These are phyloP conservation scores for Ilex aquifolium DNA, from an alignment of 257 asterid genomes.

Conservation along the genomic window DNA sequence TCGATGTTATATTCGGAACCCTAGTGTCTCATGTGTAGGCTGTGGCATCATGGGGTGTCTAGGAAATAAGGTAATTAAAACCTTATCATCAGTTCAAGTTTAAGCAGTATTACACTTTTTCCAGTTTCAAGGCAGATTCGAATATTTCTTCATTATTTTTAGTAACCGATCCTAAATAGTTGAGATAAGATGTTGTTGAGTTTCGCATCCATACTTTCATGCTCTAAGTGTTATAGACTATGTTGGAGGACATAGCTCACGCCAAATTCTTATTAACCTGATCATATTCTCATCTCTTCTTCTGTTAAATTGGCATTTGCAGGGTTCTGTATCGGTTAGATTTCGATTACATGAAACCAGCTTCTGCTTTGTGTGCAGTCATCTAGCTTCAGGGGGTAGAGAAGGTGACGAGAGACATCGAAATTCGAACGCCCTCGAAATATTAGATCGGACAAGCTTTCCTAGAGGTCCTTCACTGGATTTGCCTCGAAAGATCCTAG, in stretches of 20 bases:
- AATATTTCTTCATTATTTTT: too few species aligned
- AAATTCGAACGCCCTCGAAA: constrained; percentile 43
- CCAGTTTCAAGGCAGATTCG: too few species aligned
- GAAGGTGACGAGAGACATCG: constrained; percentile 40
- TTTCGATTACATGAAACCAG: constrained; percentile 36
- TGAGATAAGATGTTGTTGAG: neutral
- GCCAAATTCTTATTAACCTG: neutral
- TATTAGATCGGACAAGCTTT: constrained; percentile 42
- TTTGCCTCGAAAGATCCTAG: constrained; percentile 48
- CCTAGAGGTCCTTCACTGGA: constrained; percentile 39
- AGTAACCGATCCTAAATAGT: neutral
- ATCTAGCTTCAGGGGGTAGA: constrained; percentile 30
- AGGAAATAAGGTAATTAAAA: constrained; percentile 47
- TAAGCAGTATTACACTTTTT: too few species aligned
- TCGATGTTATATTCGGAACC: constrained; percentile 30
- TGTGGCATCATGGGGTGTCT: constrained; percentile 67
- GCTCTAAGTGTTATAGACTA: neutral
- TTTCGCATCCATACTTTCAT: neutral
- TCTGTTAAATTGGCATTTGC: constrained; percentile 4
- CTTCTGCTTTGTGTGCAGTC: constrained; percentile 36
- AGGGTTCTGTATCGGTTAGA: constrained; percentile 39
- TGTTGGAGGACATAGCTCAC: neutral
- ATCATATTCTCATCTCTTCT: neutral
- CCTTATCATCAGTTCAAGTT: too few species aligned
- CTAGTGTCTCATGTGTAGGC: constrained; percentile 60